Conservation (phyloP, 352 stramenopile genomes). For the Thraustochytrium sp. region DNA sequence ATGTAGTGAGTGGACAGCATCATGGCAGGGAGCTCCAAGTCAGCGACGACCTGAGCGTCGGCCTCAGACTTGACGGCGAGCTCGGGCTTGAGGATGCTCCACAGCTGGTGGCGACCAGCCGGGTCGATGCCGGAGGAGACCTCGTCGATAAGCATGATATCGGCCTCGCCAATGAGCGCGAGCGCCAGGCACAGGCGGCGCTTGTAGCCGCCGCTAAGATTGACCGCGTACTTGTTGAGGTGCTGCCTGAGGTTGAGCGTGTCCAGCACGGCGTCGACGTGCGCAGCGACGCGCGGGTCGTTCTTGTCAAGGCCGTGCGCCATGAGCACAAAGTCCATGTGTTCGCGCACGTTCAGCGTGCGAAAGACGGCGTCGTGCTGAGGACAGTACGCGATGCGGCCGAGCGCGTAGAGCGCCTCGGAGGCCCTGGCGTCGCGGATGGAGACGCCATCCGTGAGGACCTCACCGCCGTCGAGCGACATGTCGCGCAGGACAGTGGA, state of each 20-base stretch:
- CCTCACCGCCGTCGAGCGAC: constrained; percentile 46
- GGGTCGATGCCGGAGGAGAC: constrained; percentile 75
- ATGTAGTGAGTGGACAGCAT: constrained; percentile 90
- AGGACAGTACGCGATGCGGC: constrained; percentile 72
- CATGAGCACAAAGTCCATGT: background rate
- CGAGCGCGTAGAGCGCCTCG: constrained; percentile 58
- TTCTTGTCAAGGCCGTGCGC: background rate
- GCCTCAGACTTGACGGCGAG: background rate
- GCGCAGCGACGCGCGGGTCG: constrained; percentile 44
- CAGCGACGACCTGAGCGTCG: background rate
- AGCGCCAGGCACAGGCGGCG: constrained; percentile 76
- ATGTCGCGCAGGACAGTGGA: constrained; percentile 49
- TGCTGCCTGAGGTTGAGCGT: constrained; percentile 60
- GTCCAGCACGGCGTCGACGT: constrained; percentile 58
- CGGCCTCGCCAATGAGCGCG: constrained; percentile 66
- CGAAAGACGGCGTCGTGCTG: constrained; percentile 54
- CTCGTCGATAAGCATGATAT: constrained; percentile 80
- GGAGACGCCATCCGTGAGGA: constrained; percentile 61
- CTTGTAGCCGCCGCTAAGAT: constrained; percentile 69
- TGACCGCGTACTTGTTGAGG: background rate
- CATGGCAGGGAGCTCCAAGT: constrained; percentile 60
- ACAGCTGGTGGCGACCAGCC: constrained; percentile 73
- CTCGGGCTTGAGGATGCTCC: constrained; percentile 71
- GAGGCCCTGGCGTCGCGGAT: constrained; percentile 61
- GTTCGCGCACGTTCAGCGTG: background rate